Conservation (phyloP, 176 grass and related monocot genomes). For the Oryza glaberrima region DNA sequence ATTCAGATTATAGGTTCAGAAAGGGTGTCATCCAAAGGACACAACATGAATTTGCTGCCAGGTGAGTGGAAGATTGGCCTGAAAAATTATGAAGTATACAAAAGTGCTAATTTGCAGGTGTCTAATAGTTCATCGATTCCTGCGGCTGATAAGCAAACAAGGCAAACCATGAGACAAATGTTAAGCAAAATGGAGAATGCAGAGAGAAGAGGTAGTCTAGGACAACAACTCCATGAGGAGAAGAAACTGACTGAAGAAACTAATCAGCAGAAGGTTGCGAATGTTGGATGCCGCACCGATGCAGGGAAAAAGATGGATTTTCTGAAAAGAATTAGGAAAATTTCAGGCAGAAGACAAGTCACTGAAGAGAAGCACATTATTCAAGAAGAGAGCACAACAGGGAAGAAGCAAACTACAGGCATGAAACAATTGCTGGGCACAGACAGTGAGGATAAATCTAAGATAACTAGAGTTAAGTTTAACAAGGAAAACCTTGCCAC, state of each 20-base stretch:
- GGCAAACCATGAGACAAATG: constrained; percentile 54
- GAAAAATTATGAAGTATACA: constrained; percentile 45
- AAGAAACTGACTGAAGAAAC: constrained; percentile 43
- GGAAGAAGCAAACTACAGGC: constrained; percentile 37
- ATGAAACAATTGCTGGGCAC: constrained; percentile 37
- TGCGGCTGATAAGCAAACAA: constrained; percentile 47
- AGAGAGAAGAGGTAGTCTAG: constrained; percentile 39
- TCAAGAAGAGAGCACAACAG: constrained; percentile 37
- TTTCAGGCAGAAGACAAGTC: constrained; percentile 24
- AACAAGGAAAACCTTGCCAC: constrained; percentile 37
- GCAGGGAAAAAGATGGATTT: constrained; percentile 47
- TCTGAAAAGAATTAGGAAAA: constrained; percentile 46
- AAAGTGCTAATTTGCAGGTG: constrained; percentile 1
- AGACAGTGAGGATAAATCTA: constrained; percentile 40
- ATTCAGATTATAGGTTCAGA: constrained; percentile 51
- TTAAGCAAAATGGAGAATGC: constrained; percentile 34
- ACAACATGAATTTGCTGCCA: constrained; percentile 36
- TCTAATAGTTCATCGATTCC: constrained; percentile 23
- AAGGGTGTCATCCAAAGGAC: constrained; percentile 28
- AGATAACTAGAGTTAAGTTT: constrained; percentile 35
- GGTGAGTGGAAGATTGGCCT: constrained; percentile 44
- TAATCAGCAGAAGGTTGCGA: constrained; percentile 35
- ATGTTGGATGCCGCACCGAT: constrained; percentile 33
- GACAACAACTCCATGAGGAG: constrained; percentile 33
- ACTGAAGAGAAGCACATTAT: constrained; percentile 30